Conservation (phyloP, 1,139 yeast species). For the Scheffersomyces insectosa region DNA sequence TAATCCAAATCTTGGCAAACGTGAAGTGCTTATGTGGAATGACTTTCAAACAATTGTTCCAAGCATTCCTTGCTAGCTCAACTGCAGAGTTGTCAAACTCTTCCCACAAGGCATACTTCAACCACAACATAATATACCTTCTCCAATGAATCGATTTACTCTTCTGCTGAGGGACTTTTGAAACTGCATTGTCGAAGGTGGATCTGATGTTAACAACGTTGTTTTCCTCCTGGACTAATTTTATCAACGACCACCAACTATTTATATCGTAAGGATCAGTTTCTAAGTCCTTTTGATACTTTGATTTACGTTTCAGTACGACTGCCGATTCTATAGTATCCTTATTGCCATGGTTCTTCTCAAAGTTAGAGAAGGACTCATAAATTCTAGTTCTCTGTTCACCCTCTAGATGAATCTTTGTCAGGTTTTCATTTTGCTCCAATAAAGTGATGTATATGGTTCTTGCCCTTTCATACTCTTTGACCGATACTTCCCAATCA, state of each 20-base stretch:
- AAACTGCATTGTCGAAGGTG: constrained; percentile 49
- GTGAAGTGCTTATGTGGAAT: constrained; percentile 64
- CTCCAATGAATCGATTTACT: constrained; percentile 59
- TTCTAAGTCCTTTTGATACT: constrained; percentile 52
- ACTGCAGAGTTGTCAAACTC: constrained; percentile 52
- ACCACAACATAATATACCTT: constrained; percentile 70
- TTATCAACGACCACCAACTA: constrained; percentile 77
- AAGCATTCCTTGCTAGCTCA: constrained; percentile 51
- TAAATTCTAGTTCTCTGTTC: constrained; percentile 42
- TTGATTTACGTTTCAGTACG: constrained; percentile 51
- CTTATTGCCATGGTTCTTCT: constrained; percentile 61
- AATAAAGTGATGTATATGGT: constrained; percentile 60
- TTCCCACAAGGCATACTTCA: constrained; percentile 61
- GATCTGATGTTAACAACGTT: constrained; percentile 4
- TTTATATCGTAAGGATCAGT: constrained; percentile 63
- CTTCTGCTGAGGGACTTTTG: constrained; percentile 29
- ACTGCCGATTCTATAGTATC: constrained; percentile 56
- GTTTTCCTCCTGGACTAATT: constrained; percentile 13
- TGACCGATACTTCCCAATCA: constrained; percentile 65
- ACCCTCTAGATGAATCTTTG: constrained; percentile 35
- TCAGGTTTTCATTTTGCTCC: constrained; percentile 21
- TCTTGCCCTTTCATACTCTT: constrained; percentile 67
- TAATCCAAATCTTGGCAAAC: constrained; percentile 74
- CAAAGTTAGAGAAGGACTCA: constrained; percentile 56
- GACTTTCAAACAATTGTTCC: constrained; percentile 46